phyloP scores from a whole-genome alignment of 345 rosid genomes.

The Corymbia maculata region DNA sequence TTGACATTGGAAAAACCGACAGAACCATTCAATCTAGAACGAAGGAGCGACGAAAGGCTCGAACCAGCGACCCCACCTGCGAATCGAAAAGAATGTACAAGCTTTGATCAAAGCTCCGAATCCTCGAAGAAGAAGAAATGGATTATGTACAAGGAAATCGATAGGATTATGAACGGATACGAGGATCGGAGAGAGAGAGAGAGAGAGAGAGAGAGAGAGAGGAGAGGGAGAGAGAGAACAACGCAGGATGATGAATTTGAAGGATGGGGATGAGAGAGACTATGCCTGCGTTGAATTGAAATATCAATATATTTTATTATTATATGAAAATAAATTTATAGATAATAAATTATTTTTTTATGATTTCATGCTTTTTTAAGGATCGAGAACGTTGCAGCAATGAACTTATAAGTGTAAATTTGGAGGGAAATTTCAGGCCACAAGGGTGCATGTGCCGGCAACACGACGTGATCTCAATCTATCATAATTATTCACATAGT shows the following conservation, averaged over 20 bases:
- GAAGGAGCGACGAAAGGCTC: background rate
- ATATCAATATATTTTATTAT: background rate
- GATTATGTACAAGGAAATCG: background rate
- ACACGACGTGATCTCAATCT: too few relatives aligned
- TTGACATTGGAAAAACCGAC: background rate
- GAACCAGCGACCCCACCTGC: background rate
- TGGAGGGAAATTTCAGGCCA: fast-evolving
- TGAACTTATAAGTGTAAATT: background rate
- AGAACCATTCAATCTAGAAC: background rate
- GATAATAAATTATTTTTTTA: background rate
- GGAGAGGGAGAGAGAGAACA: background rate
- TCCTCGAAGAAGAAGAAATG: background rate
- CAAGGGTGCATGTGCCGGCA: too few relatives aligned
- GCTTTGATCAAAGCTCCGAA: background rate
- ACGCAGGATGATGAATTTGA: background rate
- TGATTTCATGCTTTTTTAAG: background rate
- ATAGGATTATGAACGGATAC: background rate
- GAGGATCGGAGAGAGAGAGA: too few relatives aligned
- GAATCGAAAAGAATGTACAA: background rate
- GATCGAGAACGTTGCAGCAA: background rate
- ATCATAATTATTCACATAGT: too few relatives aligned
- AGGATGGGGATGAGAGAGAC: background rate
- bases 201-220: background rate
- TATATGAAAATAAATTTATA: too few relatives aligned
- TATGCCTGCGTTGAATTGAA: background rate